Base-by-base conservation (phyloP, 2,329 filamentous ascomycete species). In the Ophiosphaerella narmari region DNA sequence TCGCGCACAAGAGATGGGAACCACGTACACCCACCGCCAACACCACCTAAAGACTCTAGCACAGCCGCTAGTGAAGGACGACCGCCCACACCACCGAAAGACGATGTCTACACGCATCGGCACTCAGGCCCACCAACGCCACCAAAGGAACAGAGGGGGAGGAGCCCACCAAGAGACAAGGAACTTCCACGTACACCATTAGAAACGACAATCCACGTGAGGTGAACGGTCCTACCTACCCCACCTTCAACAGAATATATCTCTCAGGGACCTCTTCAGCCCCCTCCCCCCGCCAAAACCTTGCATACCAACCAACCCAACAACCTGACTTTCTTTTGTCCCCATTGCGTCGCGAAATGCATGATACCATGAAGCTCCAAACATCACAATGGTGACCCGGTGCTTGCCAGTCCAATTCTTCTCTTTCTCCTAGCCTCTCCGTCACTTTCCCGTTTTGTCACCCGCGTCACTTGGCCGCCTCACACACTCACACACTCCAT, bases 21-120 rank as follows among this genome's bases (percentile, higher is more conserved):
- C 14, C 66, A 65, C 34, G 62, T 66, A 16, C 62, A 65, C 34
- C 74, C 74, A 29, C 77, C 77, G 24, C 74, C 75, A 2, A 78
- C 76, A n/a, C 76, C 76, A 11, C 76, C 76, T 1, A 78, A 78
- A 48, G 72, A 74, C 43, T 65, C 62, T 12, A 61, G 55, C 12
- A 62, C 63, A 14, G 60, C 52, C 2, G 47, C 46, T 16, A 63
- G 48, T 34, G 46, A 52, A 39, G 62, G 64, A 8, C 54, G 70
- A 41, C 70, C 70, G 23, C 68, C 71, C 2, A 75, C 71, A 13
- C 72, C 72, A 13, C 68, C 72, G n/a, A 74, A 75, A 48, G 69
- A 74, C 38, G 49, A 55, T 2, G 26, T 29, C 5, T 69, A 65
- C 42, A 55, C 48, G 23, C 48, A 62, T 34, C 49, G 65, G 12